phyloP scores from a whole-genome alignment of 1,284 basidiomycete species.

The Macrocybe sp. region DNA sequence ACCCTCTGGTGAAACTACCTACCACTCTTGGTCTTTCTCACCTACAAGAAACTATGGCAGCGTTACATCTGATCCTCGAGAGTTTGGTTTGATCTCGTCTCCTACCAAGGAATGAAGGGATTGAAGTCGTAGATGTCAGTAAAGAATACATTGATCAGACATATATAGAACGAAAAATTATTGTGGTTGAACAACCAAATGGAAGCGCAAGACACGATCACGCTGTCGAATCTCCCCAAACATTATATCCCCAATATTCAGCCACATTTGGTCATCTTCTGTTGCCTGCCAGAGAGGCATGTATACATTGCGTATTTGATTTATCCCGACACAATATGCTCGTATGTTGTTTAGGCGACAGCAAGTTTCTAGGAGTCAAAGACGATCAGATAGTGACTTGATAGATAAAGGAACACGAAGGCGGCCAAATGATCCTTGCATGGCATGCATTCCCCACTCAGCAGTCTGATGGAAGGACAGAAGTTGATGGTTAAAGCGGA shows the following conservation, averaged over 20 bases:
- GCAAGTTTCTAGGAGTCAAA: slow-evolving; percentile 22
- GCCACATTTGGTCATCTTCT: slow-evolving; percentile 22
- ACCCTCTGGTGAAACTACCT: too few species aligned
- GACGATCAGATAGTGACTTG: slow-evolving; percentile 11
- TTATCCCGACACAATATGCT: slow-evolving; percentile 25
- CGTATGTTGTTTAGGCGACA: slow-evolving; percentile 26
- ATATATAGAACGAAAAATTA: too few species aligned
- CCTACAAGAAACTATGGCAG: too few species aligned
- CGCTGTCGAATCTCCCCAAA: slow-evolving; percentile 19
- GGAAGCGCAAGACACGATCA: slow-evolving; percentile 27
- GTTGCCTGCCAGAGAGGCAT: slow-evolving; percentile 23
- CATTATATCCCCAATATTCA: slow-evolving; percentile 21
- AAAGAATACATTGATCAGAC: too few species aligned
- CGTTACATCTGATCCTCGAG: too few species aligned
- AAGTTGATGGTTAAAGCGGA: slow-evolving; percentile 22
- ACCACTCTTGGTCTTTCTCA: too few species aligned
- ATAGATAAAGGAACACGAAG: slow-evolving; percentile 29
- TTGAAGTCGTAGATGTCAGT: too few species aligned
- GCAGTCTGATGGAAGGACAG: slow-evolving; percentile 31
- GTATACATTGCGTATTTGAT: slow-evolving; percentile 31
- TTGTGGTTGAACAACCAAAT: too few species aligned
- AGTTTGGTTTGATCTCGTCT: too few species aligned
- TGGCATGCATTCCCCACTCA: slow-evolving; percentile 35
- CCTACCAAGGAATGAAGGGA: too few species aligned
- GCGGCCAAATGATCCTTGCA: slow-evolving; percentile 36